phyloP scores from a whole-genome alignment of 2,329 filamentous ascomycete species.

The Epichloe scottii region DNA sequence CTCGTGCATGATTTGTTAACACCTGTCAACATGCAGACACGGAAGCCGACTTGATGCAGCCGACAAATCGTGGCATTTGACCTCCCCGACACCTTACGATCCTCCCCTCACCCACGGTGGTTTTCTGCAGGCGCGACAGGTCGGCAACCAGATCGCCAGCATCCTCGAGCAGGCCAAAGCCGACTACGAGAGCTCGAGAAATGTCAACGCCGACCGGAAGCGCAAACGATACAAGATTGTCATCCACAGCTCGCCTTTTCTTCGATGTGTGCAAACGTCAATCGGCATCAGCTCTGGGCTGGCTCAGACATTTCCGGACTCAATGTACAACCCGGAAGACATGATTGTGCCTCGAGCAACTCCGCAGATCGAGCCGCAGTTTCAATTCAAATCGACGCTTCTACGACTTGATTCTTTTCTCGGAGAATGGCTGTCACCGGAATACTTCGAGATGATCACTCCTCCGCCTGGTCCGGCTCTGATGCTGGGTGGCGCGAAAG shows the following conservation, averaged over 20 bases:
- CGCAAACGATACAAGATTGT: slow-evolving; percentile 63
- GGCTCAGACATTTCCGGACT: slow-evolving; percentile 37
- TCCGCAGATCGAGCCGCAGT: slow-evolving; percentile 12
- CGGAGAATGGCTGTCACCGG: slow-evolving; percentile 87
- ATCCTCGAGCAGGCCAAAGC: slow-evolving; percentile 45
- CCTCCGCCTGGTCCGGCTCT: slow-evolving; percentile 74
- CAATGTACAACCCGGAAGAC: slow-evolving; percentile 20
- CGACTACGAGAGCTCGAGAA: slow-evolving; percentile 24
- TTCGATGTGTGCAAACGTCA: slow-evolving; percentile 86
- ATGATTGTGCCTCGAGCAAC: slow-evolving; percentile 21
- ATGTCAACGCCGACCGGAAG: slow-evolving; percentile 16
- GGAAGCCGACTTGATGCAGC: slow-evolving; percentile 88
- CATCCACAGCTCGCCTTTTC: slow-evolving; percentile 86
- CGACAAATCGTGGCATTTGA: slow-evolving; percentile 89
- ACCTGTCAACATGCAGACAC: slow-evolving; percentile 42
- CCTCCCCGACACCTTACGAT: slow-evolving; percentile 88
- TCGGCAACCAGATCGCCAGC: slow-evolving; percentile 73
- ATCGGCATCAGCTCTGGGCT: slow-evolving; percentile 80
- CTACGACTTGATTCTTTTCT: slow-evolving; percentile 84
- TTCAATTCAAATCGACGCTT: slow-evolving; percentile 40
- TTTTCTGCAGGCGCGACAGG: slow-evolving; percentile 72
- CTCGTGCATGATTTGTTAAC: not conserved
- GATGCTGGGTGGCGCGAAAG: slow-evolving; percentile 84
- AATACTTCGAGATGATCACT: slow-evolving; percentile 88
- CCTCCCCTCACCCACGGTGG: slow-evolving; percentile 90